phyloP scores from a whole-genome alignment of 2,329 filamentous ascomycete species.

The Pezicula radicicola region DNA sequence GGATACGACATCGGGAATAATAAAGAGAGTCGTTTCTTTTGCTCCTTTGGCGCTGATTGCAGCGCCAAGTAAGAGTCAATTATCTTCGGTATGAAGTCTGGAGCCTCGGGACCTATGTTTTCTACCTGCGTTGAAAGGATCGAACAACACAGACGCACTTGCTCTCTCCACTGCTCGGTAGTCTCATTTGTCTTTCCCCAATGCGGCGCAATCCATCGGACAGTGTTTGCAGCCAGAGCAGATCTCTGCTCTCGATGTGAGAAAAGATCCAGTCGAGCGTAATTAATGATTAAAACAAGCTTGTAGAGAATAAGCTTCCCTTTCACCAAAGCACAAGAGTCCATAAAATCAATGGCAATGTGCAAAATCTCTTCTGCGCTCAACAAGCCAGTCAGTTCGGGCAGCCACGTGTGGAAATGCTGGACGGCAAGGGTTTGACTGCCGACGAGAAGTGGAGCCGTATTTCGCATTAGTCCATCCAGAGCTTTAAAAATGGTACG shows the following conservation, averaged over 20 bases:
- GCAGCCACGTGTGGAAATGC: constrained; percentile 97
- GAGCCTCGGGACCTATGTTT: constrained; percentile 75
- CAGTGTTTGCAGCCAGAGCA: constrained; percentile 75
- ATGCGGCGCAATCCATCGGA: constrained; percentile 87
- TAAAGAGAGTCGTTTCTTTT: constrained; percentile 71
- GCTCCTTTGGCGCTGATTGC: constrained; percentile 48
- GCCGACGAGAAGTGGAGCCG: constrained; percentile 80
- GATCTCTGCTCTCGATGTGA: constrained; percentile 71
- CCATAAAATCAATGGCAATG: constrained; percentile 89
- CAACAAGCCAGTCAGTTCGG: constrained; percentile 76
- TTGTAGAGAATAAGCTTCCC: constrained; percentile 92
- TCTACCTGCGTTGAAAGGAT: constrained; percentile 84
- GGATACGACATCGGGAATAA: constrained; percentile 90
- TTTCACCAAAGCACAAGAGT: constrained; percentile 82
- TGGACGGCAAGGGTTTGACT: constrained; percentile 95
- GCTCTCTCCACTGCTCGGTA: constrained; percentile 85
- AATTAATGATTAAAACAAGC: constrained; percentile 88
- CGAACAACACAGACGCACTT: constrained; percentile 90
- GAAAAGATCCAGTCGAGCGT: constrained; percentile 80
- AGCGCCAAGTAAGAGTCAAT: constrained; percentile 85
- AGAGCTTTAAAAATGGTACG: constrained; percentile 86
- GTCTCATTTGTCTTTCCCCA: constrained; percentile 77
- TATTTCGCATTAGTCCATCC: constrained; percentile 84
- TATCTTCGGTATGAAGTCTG: constrained; percentile 86
- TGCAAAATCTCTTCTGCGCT: constrained; percentile 82